Evolutionary conservation across 1,139 yeast genomes (phyloP).

Genomic region (Debaryomyces udenii): DNA sequence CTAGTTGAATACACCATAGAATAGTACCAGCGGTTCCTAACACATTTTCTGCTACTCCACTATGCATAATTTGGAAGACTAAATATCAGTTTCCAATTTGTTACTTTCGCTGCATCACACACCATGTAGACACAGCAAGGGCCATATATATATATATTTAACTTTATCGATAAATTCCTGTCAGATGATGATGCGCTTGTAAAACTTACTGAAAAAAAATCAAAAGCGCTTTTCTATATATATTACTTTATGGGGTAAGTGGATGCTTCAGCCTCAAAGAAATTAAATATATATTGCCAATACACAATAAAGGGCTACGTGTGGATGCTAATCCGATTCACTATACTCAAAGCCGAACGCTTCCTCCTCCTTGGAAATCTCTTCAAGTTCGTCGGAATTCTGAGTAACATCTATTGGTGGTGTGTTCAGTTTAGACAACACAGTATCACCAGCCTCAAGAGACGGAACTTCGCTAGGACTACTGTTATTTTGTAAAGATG

Average conservation of each 20-base stretch:
- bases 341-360: slow-evolving; percentile 19
- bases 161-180: no score
- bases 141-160: no score
- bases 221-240: not conserved
- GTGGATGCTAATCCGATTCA: slow-evolving; percentile 13
- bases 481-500: no score
- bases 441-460: no score
- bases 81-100: not conserved
- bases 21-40: slow-evolving; percentile 89
- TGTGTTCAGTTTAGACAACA: no score
- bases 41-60: slow-evolving; percentile 64
- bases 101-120: not conserved
- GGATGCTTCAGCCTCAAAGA: no score
- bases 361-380: slow-evolving; percentile 12
- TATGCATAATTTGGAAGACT: slow-evolving; percentile 21
- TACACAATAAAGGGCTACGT: not conserved
- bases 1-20: slow-evolving; percentile 86
- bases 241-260: not conserved
- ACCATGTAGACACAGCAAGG: not conserved
- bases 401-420: no score
- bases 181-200: no score
- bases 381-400: not conserved
- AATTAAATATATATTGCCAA: not conserved
- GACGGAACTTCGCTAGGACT: no score
- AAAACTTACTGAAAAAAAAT: not conserved